Evolutionary conservation across 129 eudicot genomes (phyloP).

Genomic region (Calendula officinalis): DNA sequence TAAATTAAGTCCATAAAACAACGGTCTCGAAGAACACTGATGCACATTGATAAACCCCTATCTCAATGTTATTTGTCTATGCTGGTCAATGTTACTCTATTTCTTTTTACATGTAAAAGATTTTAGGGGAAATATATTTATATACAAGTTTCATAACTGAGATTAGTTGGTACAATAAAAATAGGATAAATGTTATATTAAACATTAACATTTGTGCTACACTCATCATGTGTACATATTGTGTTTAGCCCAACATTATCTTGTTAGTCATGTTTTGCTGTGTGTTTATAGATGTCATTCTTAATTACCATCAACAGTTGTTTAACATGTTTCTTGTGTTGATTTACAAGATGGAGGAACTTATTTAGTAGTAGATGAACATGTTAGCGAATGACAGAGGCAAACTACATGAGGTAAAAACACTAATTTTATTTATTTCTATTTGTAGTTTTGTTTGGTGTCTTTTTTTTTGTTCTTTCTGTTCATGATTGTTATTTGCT

Average conservation of each 20-base stretch:
- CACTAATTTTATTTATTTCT: conserved; percentile 8
- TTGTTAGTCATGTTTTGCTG: not conserved
- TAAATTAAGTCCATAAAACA: not conserved
- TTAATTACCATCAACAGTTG: conserved; percentile 18
- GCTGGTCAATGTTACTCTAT: not conserved
- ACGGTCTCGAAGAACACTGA: not conserved
- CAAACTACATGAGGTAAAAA: conserved; percentile 50
- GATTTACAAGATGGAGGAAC: conserved; percentile 22
- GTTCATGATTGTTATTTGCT: conserved; percentile 12
- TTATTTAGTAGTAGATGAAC: conserved; percentile 25
- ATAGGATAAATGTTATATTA: not conserved
- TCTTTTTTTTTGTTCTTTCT: conserved; percentile 1
- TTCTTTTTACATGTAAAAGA: not conserved
- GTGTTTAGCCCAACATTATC: not conserved
- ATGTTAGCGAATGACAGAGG: conserved; percentile 47
- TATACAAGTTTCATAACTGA: not conserved
- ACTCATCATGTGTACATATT: not conserved
- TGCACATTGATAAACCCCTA: not conserved
- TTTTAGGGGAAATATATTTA: not conserved
- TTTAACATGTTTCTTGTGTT: conserved; percentile 10
- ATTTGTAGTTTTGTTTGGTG: conserved; percentile 9
- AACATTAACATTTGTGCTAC: not conserved
- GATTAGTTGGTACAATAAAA: not conserved
- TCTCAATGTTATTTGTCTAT: not conserved
- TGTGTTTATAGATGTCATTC: conserved; percentile 10